Conservation (phyloP, 768 basidiomycete genomes). For the Chalciporus piperatus region DNA sequence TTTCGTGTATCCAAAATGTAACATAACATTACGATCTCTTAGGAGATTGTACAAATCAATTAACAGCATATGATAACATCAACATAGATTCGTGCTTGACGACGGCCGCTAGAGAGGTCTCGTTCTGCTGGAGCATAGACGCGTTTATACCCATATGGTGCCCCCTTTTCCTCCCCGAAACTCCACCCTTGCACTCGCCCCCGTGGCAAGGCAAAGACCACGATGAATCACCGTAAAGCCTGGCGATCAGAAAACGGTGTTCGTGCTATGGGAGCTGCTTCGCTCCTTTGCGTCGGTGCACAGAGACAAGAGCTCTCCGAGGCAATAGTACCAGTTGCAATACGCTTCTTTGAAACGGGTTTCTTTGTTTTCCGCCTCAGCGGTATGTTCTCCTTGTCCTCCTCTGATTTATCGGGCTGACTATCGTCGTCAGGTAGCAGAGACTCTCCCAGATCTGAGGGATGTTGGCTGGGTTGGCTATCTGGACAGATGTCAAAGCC, state of each 20-base stretch:
- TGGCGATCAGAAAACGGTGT: conserved; percentile 14
- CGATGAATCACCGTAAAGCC: conserved; percentile 17
- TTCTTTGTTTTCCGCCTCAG: conserved; percentile 49
- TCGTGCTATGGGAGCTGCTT: conserved; percentile 11
- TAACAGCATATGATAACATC: conserved; percentile 30
- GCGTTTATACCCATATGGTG: neutral
- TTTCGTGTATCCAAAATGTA: conserved; percentile 12
- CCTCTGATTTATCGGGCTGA: conserved; percentile 22
- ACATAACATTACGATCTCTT: conserved; percentile 29
- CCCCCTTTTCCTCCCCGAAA: neutral
- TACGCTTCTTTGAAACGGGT: conserved; percentile 25
- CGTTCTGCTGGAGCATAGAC: too few relatives aligned
- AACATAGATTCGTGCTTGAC: conserved; percentile 14
- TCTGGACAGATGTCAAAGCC: conserved; percentile 63
- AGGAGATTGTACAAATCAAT: conserved; percentile 31
- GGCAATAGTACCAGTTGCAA: conserved; percentile 1
- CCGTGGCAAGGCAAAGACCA: neutral
- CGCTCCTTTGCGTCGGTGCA: conserved; percentile 7
- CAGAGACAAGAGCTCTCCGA: conserved; percentile 3
- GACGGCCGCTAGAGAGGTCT: too few relatives aligned
- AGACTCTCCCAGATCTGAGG: neutral
- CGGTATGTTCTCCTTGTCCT: conserved; percentile 61
- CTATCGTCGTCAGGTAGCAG: conserved; percentile 1
- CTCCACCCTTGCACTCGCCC: neutral
- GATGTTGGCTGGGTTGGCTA: conserved; percentile 14